These are phyloP conservation scores for Stevia rebaudiana DNA, from an alignment of 140 eudicot genomes.

Conservation along the genomic window DNA sequence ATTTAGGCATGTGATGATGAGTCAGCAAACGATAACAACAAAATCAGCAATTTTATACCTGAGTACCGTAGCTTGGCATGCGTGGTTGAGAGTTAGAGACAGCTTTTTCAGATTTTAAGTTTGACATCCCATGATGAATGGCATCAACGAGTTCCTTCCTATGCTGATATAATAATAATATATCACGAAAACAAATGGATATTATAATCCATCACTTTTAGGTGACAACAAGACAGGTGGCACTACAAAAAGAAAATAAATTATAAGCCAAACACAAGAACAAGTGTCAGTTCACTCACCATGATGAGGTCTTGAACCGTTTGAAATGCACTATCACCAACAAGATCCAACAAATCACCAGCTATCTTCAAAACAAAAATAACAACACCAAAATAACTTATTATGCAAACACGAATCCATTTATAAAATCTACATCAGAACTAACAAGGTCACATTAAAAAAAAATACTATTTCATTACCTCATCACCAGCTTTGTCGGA, in stretches of 20 bases:
- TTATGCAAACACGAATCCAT: neutral
- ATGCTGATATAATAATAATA: slow-evolving; percentile 47
- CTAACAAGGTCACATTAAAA: slow-evolving; percentile 3
- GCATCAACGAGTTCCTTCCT: slow-evolving; percentile 86
- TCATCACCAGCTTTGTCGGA: slow-evolving; percentile 95
- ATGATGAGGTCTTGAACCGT: slow-evolving; percentile 79
- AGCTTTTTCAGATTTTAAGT: slow-evolving; percentile 69
- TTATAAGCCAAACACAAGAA: slow-evolving; percentile 1
- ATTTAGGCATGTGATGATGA: slow-evolving; percentile 11
- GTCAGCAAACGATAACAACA: neutral
- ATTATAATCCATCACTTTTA: slow-evolving; percentile 13
- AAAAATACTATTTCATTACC: slow-evolving; percentile 39
- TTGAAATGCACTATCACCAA: slow-evolving; percentile 87
- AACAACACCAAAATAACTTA: slow-evolving; percentile 9
- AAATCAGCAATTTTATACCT: slow-evolving; percentile 39
- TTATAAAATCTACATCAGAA: neutral
- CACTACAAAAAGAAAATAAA: neutral
- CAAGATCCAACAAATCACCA: slow-evolving; percentile 94
- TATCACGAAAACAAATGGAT: neutral
- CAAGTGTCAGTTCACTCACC: slow-evolving; percentile 38
- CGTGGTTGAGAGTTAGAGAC: slow-evolving; percentile 56
- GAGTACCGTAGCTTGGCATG: slow-evolving; percentile 95
- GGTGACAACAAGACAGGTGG: slow-evolving; percentile 4
- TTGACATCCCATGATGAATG: slow-evolving; percentile 70
- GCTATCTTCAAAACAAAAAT: slow-evolving; percentile 59